Conservation (phyloP, 805 yeast species). For the Wickerhamiella allomyrinae region DNA sequence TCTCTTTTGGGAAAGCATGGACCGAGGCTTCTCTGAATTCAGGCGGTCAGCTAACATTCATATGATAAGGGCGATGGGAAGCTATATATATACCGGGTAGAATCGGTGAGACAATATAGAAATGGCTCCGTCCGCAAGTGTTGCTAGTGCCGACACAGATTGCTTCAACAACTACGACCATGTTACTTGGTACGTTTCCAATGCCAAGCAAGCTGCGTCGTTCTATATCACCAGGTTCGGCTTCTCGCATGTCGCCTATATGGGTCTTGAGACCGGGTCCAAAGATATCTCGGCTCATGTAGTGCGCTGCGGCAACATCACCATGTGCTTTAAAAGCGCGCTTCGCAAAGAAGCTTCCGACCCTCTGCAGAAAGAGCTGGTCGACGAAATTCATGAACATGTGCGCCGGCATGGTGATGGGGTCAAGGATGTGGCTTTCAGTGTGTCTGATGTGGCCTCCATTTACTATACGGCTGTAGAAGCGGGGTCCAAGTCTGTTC, state of each 20-base stretch:
- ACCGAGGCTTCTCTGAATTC: no score
- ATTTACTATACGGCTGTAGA: constrained; percentile 34
- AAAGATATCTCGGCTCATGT: constrained; percentile 44
- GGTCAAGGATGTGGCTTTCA: constrained; percentile 61
- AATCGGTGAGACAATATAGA: no score
- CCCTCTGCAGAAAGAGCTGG: constrained; percentile 16
- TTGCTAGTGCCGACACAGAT: background rate
- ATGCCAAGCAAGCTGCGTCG: constrained; percentile 49
- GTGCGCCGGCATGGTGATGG: constrained; percentile 57
- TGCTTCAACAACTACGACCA: constrained; percentile 39
- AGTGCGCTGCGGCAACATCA: constrained; percentile 39
- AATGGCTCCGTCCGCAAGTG: background rate
- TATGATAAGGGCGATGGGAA: no score
- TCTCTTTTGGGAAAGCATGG: no score
- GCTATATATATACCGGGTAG: no score
- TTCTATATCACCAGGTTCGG: constrained; percentile 46
- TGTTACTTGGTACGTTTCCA: constrained; percentile 58
- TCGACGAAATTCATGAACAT: constrained; percentile 33
- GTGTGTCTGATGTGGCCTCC: constrained; percentile 37
- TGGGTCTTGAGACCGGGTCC: constrained; percentile 57
- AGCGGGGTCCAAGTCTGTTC: constrained; percentile 37
- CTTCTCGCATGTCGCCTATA: constrained; percentile 45
- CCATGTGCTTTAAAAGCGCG: constrained; percentile 34
- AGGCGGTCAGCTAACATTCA: no score
- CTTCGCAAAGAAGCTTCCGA: constrained; percentile 21